A percentile compares a stretch with the other conserved stretches of the same genome.
These are phyloP conservation scores for Hypoxylon cercidicola DNA, from an alignment of 495 filamentous ascomycete genomes.

Conservation along the genomic window DNA sequence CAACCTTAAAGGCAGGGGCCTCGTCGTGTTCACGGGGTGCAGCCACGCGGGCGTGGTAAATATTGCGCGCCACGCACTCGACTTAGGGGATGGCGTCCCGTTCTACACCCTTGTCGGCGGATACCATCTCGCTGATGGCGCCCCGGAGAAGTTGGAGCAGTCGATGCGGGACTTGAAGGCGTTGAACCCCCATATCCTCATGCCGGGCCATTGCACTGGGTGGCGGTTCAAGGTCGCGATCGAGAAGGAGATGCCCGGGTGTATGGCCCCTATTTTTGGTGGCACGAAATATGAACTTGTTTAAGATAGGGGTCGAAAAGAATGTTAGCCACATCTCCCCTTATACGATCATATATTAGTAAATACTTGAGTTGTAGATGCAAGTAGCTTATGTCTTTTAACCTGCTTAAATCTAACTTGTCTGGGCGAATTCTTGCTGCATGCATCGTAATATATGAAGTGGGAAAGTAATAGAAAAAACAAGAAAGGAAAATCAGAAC, in stretches of 20 bases:
- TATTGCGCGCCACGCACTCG: constrained; percentile 60
- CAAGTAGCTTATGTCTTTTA: no score
- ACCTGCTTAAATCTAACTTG: no score
- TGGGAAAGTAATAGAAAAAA: no score
- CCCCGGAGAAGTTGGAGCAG: constrained; percentile 54
- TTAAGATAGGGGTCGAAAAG: constrained; percentile 38
- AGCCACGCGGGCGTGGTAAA: constrained; percentile 71
- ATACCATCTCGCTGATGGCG: constrained; percentile 66
- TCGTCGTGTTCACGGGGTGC: constrained; percentile 72
- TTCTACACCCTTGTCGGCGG: constrained; percentile 69
- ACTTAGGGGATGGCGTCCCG: constrained; percentile 53
- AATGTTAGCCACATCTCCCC: background rate
- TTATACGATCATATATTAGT: background rate
- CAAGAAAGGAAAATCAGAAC: no score
- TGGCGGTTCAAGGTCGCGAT: constrained; percentile 71
- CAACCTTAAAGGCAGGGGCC: constrained; percentile 67
- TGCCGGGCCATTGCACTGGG: constrained; percentile 70
- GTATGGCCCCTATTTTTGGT: constrained; percentile 66
- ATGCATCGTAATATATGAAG: no score
- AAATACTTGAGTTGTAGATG: no score
- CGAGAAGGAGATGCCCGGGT: constrained; percentile 65
- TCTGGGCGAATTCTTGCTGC: no score
- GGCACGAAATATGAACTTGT: constrained; percentile 59
- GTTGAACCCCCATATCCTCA: constrained; percentile 62
- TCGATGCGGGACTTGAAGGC: constrained; percentile 64